Percentiles rank a stretch among this genome's conserved stretches.
Evolutionary conservation across 2,329 filamentous ascomycete genomes (phyloP).

Genomic region (Sporothrix variecibatus): DNA sequence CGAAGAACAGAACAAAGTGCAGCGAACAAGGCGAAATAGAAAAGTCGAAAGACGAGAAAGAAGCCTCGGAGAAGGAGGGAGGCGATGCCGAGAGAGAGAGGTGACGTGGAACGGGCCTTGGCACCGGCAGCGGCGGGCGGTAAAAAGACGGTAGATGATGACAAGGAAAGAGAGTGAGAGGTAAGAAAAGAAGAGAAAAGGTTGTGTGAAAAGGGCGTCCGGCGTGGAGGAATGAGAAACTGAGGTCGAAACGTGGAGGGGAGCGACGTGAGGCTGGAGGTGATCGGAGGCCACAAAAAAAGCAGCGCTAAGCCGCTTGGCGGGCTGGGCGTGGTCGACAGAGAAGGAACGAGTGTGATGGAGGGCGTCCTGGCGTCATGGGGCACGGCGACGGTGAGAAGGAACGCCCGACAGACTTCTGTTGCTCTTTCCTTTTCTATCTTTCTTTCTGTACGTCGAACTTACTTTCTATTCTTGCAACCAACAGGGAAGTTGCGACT

Average conservation of each 20-base stretch:
- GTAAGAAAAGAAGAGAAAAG: background rate
- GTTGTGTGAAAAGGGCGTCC: background rate
- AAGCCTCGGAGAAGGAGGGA: background rate
- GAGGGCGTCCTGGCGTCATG: background rate
- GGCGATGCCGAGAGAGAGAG: background rate
- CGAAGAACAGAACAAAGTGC: background rate
- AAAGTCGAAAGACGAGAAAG: background rate
- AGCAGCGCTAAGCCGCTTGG: slow-evolving; percentile 19
- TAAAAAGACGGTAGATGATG: background rate
- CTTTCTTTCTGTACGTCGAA: background rate
- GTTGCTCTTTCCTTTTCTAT: background rate
- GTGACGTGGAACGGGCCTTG: slow-evolving; percentile 21
- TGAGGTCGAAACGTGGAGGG: background rate
- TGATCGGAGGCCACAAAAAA: background rate
- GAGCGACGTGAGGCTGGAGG: background rate
- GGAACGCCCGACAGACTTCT: slow-evolving; percentile 9
- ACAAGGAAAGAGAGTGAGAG: background rate
- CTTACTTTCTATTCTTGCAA: background rate
- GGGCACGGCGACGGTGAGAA: slow-evolving; percentile 3
- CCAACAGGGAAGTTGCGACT: slow-evolving; percentile 5
- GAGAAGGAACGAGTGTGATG: background rate
- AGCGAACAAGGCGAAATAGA: background rate
- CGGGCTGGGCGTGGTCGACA: slow-evolving; percentile 18
- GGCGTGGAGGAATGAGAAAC: slow-evolving; percentile 30
- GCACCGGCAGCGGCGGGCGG: slow-evolving; percentile 2